A percentile compares a stretch with the other conserved stretches of the same genome.
Evolutionary conservation across 2,329 filamentous ascomycete genomes (phyloP).

Genomic region (Colletotrichum endophyticum): DNA sequence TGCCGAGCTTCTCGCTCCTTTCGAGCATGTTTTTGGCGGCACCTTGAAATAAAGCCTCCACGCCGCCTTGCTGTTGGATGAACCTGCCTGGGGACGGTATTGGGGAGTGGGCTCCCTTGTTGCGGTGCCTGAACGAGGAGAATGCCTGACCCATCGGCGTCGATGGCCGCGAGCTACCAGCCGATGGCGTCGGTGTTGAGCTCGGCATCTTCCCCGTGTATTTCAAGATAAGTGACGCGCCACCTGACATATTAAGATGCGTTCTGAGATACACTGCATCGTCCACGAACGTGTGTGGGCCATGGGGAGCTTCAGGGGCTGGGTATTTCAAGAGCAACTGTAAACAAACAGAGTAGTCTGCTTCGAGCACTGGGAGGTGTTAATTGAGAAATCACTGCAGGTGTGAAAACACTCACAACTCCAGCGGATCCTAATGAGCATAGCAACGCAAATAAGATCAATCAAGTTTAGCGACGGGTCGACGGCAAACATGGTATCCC

Average conservation of each 20-base stretch:
- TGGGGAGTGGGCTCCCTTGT: conserved; percentile 47
- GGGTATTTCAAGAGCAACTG: conserved; percentile 86
- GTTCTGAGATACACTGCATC: conserved; percentile 80
- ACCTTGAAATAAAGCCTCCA: conserved; percentile 77
- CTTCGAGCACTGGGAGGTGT: conserved; percentile 69
- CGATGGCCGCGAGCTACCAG: conserved; percentile 19
- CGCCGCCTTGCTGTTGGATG: conserved; percentile 60
- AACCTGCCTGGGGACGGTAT: conserved; percentile 53
- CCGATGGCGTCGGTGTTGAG: conserved; percentile 25
- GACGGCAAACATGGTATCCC: conserved; percentile 90
- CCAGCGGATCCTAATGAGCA: conserved; percentile 93
- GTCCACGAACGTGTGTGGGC: conserved; percentile 80
- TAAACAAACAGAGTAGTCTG: conserved; percentile 86
- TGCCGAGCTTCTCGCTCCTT: conserved; percentile 75
- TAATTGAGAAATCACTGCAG: neutral
- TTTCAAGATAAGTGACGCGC: conserved; percentile 70
- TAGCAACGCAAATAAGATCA: conserved; percentile 90
- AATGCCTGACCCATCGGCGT: conserved; percentile 19
- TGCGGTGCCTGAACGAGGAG: conserved; percentile 44
- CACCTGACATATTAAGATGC: conserved; percentile 67
- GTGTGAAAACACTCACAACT: conserved; percentile 62
- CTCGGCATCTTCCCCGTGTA: conserved; percentile 66
- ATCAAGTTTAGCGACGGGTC: conserved; percentile 81
- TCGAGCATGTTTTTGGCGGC: conserved; percentile 78
- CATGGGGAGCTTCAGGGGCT: conserved; percentile 62